Conservation (phyloP, 495 filamentous ascomycete genomes). For the Chaetomium tenue region DNA sequence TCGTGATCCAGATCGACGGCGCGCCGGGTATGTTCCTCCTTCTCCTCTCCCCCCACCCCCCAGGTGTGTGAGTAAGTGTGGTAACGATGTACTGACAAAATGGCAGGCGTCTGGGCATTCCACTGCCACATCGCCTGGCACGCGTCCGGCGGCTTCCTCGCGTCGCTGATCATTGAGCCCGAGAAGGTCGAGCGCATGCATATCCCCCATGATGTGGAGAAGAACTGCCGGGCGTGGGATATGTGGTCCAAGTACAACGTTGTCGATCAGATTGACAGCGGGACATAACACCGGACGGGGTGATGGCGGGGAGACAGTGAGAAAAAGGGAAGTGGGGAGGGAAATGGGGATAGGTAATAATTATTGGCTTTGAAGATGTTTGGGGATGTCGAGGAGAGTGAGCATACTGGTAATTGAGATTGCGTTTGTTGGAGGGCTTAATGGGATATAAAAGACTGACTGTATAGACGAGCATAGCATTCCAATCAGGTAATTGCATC, state of each 20-base stretch:
- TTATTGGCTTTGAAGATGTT: too few relatives aligned
- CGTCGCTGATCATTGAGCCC: conserved; percentile 48
- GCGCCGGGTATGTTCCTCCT: conserved; percentile 41
- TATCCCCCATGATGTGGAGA: conserved; percentile 42
- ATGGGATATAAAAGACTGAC: too few relatives aligned
- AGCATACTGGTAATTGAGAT: too few relatives aligned
- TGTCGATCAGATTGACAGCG: conserved; percentile 58
- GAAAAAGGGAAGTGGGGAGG: neutral
- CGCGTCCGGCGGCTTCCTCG: conserved; percentile 53
- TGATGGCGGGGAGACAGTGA: too few relatives aligned
- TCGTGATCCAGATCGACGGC: conserved; percentile 53
- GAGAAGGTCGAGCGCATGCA: conserved; percentile 38
- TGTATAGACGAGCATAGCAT: too few relatives aligned
- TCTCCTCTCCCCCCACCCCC: neutral
- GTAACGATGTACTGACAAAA: neutral
- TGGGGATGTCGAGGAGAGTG: too few relatives aligned
- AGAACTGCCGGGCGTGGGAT: conserved; percentile 54
- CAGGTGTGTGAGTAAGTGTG: too few relatives aligned
- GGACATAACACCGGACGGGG: conserved; percentile 35
- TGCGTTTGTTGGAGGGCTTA: too few relatives aligned
- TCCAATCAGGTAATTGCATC: too few relatives aligned
- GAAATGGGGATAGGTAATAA: too few relatives aligned
- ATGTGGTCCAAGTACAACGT: conserved; percentile 45
- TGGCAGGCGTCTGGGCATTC: conserved; percentile 53
- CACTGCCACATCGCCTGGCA: conserved; percentile 63